Evolutionary conservation across 108 stramenopile genomes (phyloP).

Genomic region (Nannochloropsis salina): DNA sequence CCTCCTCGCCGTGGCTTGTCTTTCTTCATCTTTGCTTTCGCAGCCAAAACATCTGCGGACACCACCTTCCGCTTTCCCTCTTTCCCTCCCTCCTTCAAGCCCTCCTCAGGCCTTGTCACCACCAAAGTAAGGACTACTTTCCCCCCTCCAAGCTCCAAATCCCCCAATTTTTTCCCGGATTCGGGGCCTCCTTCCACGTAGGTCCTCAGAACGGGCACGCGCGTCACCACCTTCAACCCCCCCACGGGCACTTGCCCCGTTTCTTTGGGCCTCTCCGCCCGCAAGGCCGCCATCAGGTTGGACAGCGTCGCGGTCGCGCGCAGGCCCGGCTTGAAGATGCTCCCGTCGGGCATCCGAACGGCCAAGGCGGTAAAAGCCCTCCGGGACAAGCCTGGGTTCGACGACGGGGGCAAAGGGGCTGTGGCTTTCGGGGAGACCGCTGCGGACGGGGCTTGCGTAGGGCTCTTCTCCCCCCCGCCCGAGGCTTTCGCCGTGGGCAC

Average conservation of each 20-base stretch:
- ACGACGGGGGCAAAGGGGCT: not conserved
- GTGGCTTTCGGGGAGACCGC: not conserved
- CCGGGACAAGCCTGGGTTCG: not conserved
- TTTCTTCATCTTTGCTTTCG: not conserved
- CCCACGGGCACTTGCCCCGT: not conserved
- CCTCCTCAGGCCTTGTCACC: not conserved
- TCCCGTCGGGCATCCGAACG: not conserved
- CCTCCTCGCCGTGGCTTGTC: not conserved
- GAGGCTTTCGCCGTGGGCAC: not conserved
- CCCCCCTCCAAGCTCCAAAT: not conserved
- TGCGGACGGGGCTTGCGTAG: not conserved
- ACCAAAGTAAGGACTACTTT: not conserved
- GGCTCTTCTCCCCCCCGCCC: not conserved
- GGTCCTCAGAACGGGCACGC: not conserved
- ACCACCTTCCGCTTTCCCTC: not conserved
- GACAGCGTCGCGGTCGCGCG: not conserved
- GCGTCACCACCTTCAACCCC: not conserved
- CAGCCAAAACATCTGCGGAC: constrained; percentile 1
- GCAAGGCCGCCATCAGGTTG: not conserved
- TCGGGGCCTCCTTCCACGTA: not conserved
- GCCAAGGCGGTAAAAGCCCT: not conserved
- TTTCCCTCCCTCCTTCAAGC: not conserved
- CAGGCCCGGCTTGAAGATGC: not conserved
- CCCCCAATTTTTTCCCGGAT: not conserved
- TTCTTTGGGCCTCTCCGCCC: not conserved